Base-by-base conservation (phyloP, 495 filamentous ascomycete species). In the Collariella sp. region DNA sequence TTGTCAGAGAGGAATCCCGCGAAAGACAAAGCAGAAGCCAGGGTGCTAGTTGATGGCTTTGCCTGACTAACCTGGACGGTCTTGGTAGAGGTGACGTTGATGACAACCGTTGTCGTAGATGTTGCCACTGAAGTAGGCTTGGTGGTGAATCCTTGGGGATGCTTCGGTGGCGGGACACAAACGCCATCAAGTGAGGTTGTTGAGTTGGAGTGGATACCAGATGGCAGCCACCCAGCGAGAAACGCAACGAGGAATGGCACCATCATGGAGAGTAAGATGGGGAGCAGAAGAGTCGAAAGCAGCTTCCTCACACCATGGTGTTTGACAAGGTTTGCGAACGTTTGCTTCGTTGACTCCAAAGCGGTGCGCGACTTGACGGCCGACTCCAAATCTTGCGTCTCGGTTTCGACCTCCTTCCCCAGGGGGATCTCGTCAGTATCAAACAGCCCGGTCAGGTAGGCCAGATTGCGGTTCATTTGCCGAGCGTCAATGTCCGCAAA, bases 401-500 rank as follows among this genome's bases (percentile, higher is more conserved):
- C 44, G n/a, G 12, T 1, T 5, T 13, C 7, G 0, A 2, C 13
- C 16, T 35, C 36, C 2, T 11, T 12, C 3, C 35, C 24, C 42
- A 59, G 22, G 16, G n/a, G 24, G 29, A 2, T 44, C 41, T 60
- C 20, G 65, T 40, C 52, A 20, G 52, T 16, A 12, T 64, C 74
- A 19, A 60, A 67, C 35, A 80, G 60, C 9, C 74, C 77, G 23
- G 82, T 83, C 46, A 90, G 68, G 38, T 79, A 84, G 47, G 85
- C 84, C 45, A 90, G 65, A 59, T 88, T 87, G 50, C 83, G 72
- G 62, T 89, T 89, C 63, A 90, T 78, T 61, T 90, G 86, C 26
- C 80, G 69, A 20, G 84, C 78, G 53, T 86, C 82, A 60, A 90
- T 85, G 43, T 81, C 83, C 57, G 83, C 71, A 54, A 90, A 89